Evolutionary conservation across 768 basidiomycete genomes (phyloP).

Genomic region (Mycena galericulata): DNA sequence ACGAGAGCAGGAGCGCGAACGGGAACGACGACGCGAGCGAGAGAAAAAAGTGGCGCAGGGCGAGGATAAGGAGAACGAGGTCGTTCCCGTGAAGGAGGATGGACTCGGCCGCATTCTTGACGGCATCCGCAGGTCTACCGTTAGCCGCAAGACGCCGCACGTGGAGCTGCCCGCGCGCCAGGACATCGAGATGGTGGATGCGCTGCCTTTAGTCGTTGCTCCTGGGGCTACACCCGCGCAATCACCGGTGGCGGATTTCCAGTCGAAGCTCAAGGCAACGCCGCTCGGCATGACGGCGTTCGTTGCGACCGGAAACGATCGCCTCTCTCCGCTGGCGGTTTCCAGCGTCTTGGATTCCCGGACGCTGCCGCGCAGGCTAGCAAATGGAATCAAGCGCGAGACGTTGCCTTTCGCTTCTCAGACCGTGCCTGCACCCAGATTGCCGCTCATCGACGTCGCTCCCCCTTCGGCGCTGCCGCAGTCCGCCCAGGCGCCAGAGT

Average conservation of each 20-base stretch:
- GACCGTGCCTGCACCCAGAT: too few species aligned
- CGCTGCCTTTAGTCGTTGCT: not conserved
- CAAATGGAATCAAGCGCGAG: too few species aligned
- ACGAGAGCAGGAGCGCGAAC: too few species aligned
- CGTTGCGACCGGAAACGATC: not conserved
- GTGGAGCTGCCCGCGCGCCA: not conserved
- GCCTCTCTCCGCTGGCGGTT: slow-evolving; percentile 22
- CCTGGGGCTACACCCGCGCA: not conserved
- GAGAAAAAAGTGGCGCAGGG: slow-evolving; percentile 16
- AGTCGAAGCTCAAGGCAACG: not conserved
- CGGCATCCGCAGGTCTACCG: slow-evolving; percentile 1
- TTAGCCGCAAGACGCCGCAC: slow-evolving; percentile 6
- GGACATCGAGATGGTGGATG: slow-evolving; percentile 17
- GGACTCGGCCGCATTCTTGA: slow-evolving; percentile 24
- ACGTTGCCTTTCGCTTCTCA: too few species aligned
- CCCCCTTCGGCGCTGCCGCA: too few species aligned
- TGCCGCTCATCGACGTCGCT: too few species aligned
- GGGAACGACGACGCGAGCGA: too few species aligned
- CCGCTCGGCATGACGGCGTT: slow-evolving; percentile 23
- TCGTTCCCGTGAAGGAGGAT: slow-evolving; percentile 12
- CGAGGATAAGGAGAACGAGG: slow-evolving; percentile 28
- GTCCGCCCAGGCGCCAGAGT: too few species aligned
- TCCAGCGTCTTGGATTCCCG: slow-evolving; percentile 12
- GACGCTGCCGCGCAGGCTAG: too few species aligned
- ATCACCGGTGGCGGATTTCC: not conserved